Evolutionary conservation across 1,284 basidiomycete species (phyloP).

Genomic region (Bjerkandera adusta): DNA sequence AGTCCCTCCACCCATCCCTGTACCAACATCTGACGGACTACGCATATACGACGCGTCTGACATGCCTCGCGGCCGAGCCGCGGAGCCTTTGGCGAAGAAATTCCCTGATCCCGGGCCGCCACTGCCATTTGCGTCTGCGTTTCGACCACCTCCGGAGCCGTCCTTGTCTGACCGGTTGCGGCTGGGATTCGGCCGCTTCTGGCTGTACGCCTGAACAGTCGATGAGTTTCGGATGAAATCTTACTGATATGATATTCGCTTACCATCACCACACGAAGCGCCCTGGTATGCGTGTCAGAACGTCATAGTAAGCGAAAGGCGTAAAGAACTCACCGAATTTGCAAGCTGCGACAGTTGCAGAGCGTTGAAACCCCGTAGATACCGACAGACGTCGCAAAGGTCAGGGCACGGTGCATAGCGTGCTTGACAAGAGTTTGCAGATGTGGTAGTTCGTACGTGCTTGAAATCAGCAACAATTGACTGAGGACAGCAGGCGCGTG

Average conservation of each 20-base stretch:
- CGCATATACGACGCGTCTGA: constrained; percentile 41
- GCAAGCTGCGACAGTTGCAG: constrained; percentile 83
- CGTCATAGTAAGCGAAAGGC: constrained; percentile 8
- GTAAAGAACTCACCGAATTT: constrained; percentile 65
- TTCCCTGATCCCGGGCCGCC: constrained; percentile 23
- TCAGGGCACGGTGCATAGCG: constrained; percentile 86
- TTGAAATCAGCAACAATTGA: constrained; percentile 82
- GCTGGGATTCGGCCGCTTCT: constrained; percentile 53
- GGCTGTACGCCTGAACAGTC: constrained; percentile 37
- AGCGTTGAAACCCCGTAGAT: constrained; percentile 93
- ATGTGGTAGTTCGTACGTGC: constrained; percentile 79
- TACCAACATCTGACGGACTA: constrained; percentile 17
- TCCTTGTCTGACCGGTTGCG: constrained; percentile 52
- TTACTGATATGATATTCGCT: constrained; percentile 17
- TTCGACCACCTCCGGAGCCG: constrained; percentile 33
- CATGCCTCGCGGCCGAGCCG: constrained; percentile 48
- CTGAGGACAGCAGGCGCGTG: constrained; percentile 87
- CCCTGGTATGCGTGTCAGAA: constrained; percentile 19
- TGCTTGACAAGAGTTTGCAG: constrained; percentile 82
- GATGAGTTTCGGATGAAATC: too few relatives aligned
- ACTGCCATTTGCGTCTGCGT: constrained; percentile 22
- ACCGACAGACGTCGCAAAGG: constrained; percentile 81
- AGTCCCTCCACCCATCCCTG: constrained; percentile 14
- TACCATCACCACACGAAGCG: constrained; percentile 34
- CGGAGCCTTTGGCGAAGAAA: constrained; percentile 17